Base-by-base conservation (phyloP, 2,329 filamentous ascomycete species). In the Microthyrium microscopicum region DNA sequence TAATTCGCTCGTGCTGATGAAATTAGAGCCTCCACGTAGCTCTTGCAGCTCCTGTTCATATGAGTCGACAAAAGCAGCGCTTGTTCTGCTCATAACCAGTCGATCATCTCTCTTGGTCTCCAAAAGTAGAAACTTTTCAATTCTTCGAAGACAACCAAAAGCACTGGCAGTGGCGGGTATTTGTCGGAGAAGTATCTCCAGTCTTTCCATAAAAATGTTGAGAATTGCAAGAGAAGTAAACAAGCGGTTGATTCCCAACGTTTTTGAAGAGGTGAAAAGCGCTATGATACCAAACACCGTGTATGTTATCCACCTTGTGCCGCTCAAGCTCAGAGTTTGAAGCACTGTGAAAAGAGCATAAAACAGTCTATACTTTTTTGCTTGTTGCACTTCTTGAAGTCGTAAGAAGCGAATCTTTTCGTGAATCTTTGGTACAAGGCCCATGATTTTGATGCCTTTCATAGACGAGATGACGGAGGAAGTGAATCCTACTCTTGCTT, bases 281-380 rank as follows among this genome's bases (percentile, higher is more conserved):
- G 33, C 33, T 18, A 29, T 20, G 9, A 35, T 35, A 3, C 25
- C 16, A 16, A 22, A 35, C 7, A 20, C 25, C 15, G 42, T 31
- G 21, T n/a, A 8, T 7, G 15, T 33, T 15, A 4, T 20, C 15
- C 6, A 21, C 7, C 15, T 5, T 25, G 6, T 11, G 15, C 7
- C 8, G 13, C 31, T 9, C 6, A 12, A 26, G 5, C 5, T 16
- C 13, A 46, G 48, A 9, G 41, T n/a, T n/a, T n/a, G n/a, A n/a
- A n/a, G n/a, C n/a, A n/a, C n/a, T n/a, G n/a, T n/a, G n/a, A n/a
- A n/a, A 33, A 11, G 42, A 39, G 3, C 43, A 29, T 34, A 11
- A 34, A 9, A 19, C 26, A 28, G 40, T 15, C 32, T 22, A 16
- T 27, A 34, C 18, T 29, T 27, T 20, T 19, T 15, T n/a, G 32